phyloP scores from a whole-genome alignment of 139 green algal genomes.

The Coccomyxa sp. region DNA sequence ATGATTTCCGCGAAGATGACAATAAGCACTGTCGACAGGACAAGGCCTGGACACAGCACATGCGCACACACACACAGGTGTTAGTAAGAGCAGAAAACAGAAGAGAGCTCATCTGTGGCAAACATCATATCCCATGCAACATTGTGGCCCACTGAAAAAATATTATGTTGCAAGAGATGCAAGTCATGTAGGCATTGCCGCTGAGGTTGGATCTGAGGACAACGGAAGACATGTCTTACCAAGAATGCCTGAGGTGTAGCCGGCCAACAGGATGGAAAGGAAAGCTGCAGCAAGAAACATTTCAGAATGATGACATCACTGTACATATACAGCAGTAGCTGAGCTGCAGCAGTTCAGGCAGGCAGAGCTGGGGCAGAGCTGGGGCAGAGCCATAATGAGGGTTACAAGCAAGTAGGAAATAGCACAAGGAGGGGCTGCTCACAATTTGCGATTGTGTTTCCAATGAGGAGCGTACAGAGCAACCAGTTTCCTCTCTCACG shows the following conservation, averaged over 20 bases:
- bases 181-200: too few species aligned
- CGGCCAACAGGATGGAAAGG: constrained; percentile 44
- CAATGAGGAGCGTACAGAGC: constrained; percentile 61
- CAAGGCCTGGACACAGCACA: background rate
- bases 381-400: too few species aligned
- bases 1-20: constrained; percentile 63
- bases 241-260: constrained; percentile 25
- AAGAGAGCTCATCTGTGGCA: too few species aligned
- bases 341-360: background rate
- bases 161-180: too few species aligned
- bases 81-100: too few species aligned
- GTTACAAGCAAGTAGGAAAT: background rate
- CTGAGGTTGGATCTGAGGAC: constrained; percentile 9
- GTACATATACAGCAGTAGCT: background rate
- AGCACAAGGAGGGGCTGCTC: background rate
- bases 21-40: constrained; percentile 13
- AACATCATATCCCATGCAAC: too few species aligned
- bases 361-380: too few species aligned
- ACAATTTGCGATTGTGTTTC: constrained; percentile 52
- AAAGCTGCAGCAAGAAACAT: constrained; percentile 6
- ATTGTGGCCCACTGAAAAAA: too few species aligned
- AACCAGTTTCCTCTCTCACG: constrained; percentile 54
- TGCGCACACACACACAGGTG: too few species aligned
- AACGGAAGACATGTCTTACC: too few species aligned
- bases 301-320: background rate